Base-by-base conservation (phyloP, 202 grass and related monocot genomes). In the Eragrostis tef region DNA sequence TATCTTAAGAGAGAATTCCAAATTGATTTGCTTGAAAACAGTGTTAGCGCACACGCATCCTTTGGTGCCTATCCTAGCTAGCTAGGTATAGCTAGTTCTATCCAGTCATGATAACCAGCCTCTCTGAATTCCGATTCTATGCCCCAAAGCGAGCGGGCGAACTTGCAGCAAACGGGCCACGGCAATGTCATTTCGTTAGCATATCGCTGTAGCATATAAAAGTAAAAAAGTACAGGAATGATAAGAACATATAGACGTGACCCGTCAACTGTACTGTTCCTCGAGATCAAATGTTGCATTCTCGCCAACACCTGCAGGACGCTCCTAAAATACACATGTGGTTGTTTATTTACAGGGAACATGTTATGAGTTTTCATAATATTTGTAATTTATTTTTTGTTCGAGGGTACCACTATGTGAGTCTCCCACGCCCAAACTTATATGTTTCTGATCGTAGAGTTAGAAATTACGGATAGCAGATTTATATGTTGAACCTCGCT, bases 1-100 rank as follows among this genome's bases (percentile, higher is more conserved):
- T 77, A 85, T 85, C 81, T 80, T 75, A 46, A 77, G 54, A 70
- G 78, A 75, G 82, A 85, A 85, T 81, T 85, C 48, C 46, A 70
- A 85, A 59, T 89, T 77, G 56, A 71, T 80, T 65, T 47, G 10
- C 24, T 25, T 49, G 77, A 46, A 84, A 78, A 84, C 25, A 59
- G 60, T 79, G 64, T 54, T 47, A 79, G 81, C 57, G 41, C 70
- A 45, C 41, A 60, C 70, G 62, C 79, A 62, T 61, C 52, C 52
- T 49, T n/a, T 36, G 67, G 67, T 80, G 67, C 42, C 58, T 78
- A 67, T 34, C 54, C 64, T 67, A 74, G 75, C n/a, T n/a, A n/a
- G n/a, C 44, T 67, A 78, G 39, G 39, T 39, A 39, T 81, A 4
- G 34, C 44, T 60, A 78, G 39, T 53, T 81, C 84, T 44, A 70